phyloP scores from a whole-genome alignment of 441 rosid species.

The Pelargonium myrrhifolium region DNA sequence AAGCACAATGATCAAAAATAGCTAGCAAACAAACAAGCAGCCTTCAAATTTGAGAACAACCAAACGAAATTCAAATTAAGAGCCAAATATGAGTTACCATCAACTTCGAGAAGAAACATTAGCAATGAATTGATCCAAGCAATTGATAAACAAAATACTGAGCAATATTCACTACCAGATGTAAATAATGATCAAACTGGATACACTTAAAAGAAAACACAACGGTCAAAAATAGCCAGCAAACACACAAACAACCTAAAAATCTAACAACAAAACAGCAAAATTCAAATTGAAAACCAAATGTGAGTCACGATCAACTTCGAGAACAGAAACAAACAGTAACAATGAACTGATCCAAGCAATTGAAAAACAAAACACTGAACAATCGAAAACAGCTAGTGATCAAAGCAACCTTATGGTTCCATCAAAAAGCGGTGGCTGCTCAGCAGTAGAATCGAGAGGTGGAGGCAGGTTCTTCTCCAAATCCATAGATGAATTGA shows the following conservation, averaged over 20 bases:
- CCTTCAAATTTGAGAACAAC: background rate
- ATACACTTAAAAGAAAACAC: background rate
- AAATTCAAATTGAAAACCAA: too few species aligned
- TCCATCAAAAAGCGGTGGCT: slow-evolving; percentile 21
- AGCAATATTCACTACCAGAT: too few species aligned
- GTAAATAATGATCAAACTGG: too few species aligned
- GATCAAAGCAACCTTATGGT: slow-evolving; percentile 12
- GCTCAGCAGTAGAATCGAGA: slow-evolving; percentile 12
- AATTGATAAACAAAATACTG: background rate
- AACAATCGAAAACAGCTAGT: background rate
- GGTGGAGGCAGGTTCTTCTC: slow-evolving; percentile 14
- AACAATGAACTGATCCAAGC: background rate
- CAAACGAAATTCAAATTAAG: background rate
- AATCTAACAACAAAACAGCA: background rate
- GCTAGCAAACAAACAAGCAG: background rate
- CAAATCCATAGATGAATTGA: background rate
- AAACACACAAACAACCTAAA: background rate
- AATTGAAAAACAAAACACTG: background rate
- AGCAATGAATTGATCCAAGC: background rate
- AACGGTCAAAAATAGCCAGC: background rate
- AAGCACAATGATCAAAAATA: background rate
- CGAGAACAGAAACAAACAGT: background rate
- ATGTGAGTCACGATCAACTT: background rate
- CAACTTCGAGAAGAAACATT: background rate
- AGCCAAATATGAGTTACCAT: background rate